Evolutionary conservation across 306 rosid genomes (phyloP), one percentile per base, ranked within the genome.

Genomic region (Casuarina cunninghamiana): DNA sequence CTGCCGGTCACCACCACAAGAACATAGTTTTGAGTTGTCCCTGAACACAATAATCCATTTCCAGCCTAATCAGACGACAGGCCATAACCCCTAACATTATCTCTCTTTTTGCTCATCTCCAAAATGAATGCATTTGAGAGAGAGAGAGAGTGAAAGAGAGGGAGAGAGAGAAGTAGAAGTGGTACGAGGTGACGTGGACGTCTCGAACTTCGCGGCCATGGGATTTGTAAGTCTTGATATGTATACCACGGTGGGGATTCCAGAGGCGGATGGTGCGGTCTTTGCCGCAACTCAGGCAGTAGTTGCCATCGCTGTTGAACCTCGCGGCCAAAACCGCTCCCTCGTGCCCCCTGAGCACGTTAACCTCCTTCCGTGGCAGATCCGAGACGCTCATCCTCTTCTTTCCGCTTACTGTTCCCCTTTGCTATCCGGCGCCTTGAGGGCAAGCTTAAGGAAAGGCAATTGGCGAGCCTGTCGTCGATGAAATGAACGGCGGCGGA

Each of bases 181-280:
- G 68, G 60, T 84, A 92, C 91, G 78, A 15, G 51, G 98, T 91
- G 74, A 93, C 97, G 35, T 93, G 98, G 75, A 93, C 91, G 58
- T 93, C 97, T 17, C 91, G 86, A 48, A 92, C 97, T 86, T 91
- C 97, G 54, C 99, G 96, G 81, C 87, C 96, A 8, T 95, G 97
- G 19, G 97, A 86, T 80, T 95, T 93, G 81, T 95, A 95, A 85
- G 99, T 91, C 79, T 88, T 95, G 81, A 95, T 88, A 83, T 88
- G 99, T 76, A 92, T 86, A 1, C 97, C 97, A 66, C 91, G 96
- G 88, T 95, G 96, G 42, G 97, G 97, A 88, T 93, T 95, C 99
- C 94, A 95, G 78, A 93, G 94, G 75, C 97, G 90, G 62, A 93
- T 91, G 76, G 97, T 93, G 69, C 99, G 96, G 79, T 95, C 99